Percentiles rank a stretch among this genome's conserved stretches.
Evolutionary conservation across 305 asterid species (phyloP).

Genomic region (Fraxinus paxiana): DNA sequence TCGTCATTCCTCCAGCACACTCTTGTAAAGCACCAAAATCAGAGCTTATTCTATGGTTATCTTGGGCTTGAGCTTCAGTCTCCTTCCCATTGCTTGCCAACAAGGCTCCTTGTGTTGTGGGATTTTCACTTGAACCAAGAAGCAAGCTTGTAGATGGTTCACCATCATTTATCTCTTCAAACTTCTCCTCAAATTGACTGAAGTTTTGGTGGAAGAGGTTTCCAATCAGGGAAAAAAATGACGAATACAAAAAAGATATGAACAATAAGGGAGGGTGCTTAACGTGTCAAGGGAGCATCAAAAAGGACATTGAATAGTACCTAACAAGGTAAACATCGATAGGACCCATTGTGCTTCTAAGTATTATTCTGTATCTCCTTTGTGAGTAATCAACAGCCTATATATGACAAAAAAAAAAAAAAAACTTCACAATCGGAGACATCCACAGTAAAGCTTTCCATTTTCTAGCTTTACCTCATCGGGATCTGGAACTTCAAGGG

Average conservation of each 20-base stretch:
- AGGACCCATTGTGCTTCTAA: slow-evolving; percentile 96
- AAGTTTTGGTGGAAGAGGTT: slow-evolving; percentile 26
- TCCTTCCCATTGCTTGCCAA: slow-evolving; percentile 33
- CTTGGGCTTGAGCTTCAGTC: slow-evolving; percentile 41
- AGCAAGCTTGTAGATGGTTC: slow-evolving; percentile 50
- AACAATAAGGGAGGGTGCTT: slow-evolving; percentile 1
- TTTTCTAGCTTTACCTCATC: slow-evolving; percentile 60
- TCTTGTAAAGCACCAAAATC: slow-evolving; percentile 53
- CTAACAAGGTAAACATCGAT: slow-evolving; percentile 97
- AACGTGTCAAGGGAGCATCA: background rate
- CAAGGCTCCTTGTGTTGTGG: slow-evolving; percentile 34
- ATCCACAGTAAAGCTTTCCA: slow-evolving; percentile 20
- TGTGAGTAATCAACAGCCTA: slow-evolving; percentile 89
- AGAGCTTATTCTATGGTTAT: slow-evolving; percentile 33
- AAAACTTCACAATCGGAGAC: slow-evolving; percentile 21
- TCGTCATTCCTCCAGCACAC: slow-evolving; percentile 65
- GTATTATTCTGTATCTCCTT: slow-evolving; percentile 92
- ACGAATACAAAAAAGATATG: slow-evolving; percentile 1
- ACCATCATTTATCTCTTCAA: slow-evolving; percentile 68
- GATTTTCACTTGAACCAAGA: slow-evolving; percentile 52
- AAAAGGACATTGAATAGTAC: slow-evolving; percentile 30
- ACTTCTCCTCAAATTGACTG: slow-evolving; percentile 89
- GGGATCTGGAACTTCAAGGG: slow-evolving; percentile 97
- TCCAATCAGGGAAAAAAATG: slow-evolving; percentile 10
- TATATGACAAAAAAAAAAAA: slow-evolving; percentile 11